Percentiles rank a stretch among this genome's conserved stretches.
Evolutionary conservation across 495 filamentous ascomycete genomes (phyloP).

Genomic region (Aspergillus olivimuriae): DNA sequence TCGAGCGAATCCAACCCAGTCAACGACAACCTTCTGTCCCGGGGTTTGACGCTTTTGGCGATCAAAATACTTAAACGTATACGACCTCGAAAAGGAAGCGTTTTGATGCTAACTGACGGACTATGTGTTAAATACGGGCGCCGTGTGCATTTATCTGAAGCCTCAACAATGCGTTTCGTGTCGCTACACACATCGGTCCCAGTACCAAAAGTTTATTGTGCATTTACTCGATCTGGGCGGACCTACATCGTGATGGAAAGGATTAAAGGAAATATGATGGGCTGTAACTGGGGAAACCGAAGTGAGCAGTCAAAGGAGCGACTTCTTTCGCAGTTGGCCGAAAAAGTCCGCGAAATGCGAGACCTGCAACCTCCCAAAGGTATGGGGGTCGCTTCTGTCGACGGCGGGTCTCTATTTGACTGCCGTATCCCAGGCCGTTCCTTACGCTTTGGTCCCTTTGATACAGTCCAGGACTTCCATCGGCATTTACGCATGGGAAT

Average conservation of each 20-base stretch:
- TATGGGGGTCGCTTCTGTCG: conserved; percentile 29
- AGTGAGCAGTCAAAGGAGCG: conserved; percentile 34
- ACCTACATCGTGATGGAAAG: conserved; percentile 49
- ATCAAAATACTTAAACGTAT: conserved; percentile 19
- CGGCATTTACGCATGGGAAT: conserved; percentile 32
- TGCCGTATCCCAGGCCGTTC: conserved; percentile 24
- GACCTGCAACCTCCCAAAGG: conserved; percentile 27
- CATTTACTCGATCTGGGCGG: conserved; percentile 33
- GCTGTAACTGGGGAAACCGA: conserved; percentile 21
- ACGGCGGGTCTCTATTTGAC: conserved; percentile 38
- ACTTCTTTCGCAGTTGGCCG: conserved; percentile 38
- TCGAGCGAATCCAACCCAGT: conserved; percentile 12
- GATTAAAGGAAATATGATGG: conserved; percentile 39
- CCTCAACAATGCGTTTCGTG: conserved; percentile 42
- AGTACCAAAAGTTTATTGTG: conserved; percentile 43
- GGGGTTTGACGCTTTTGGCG: conserved; percentile 20
- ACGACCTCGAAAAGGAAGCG: conserved; percentile 18
- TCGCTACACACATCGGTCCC: conserved; percentile 43
- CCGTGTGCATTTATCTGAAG: conserved; percentile 38
- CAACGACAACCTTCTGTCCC: conserved; percentile 15
- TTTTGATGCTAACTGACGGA: conserved; percentile 28
- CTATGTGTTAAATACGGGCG: conserved; percentile 38
- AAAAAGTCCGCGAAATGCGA: conserved; percentile 36
- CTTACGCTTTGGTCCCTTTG: conserved; percentile 36
- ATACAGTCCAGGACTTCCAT: conserved; percentile 37